Conservation (phyloP, 2,329 filamentous ascomycete species). For the Diaporthe ilicicola region DNA sequence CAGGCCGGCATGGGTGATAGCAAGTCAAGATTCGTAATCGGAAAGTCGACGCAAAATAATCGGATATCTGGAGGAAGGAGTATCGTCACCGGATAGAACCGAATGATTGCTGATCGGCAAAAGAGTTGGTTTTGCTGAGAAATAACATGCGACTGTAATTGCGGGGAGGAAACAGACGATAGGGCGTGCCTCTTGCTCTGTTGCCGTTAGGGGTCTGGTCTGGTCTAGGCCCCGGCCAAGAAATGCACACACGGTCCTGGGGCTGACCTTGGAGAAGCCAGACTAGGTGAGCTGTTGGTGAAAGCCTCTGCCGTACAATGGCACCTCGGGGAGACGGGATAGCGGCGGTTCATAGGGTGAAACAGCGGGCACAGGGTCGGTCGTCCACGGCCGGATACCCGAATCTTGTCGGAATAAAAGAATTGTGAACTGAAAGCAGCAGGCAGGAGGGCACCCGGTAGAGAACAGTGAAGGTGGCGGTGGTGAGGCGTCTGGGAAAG, state of each 20-base stretch:
- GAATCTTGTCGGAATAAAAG: neutral
- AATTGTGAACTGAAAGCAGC: neutral
- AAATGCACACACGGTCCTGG: slow-evolving; percentile 1
- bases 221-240: slow-evolving; percentile 26
- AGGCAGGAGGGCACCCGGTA: neutral
- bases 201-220: neutral
- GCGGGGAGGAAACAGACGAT: neutral
- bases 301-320: neutral
- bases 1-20: slow-evolving; percentile 22
- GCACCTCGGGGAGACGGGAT: neutral
- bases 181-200: neutral
- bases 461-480: neutral
- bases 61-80: neutral
- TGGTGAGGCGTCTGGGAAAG: neutral
- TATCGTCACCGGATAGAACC: neutral
- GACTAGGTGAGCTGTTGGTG: slow-evolving; percentile 8
- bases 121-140: neutral
- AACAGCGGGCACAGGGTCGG: neutral
- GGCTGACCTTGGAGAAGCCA: neutral
- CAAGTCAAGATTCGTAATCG: neutral
- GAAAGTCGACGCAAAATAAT: neutral
- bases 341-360: neutral
- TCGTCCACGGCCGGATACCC: neutral
- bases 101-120: neutral
- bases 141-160: slow-evolving; percentile 7